These are phyloP conservation scores for Elongisporangium prolatum DNA, from an alignment of 352 stramenopile species.

Conservation along the genomic window DNA sequence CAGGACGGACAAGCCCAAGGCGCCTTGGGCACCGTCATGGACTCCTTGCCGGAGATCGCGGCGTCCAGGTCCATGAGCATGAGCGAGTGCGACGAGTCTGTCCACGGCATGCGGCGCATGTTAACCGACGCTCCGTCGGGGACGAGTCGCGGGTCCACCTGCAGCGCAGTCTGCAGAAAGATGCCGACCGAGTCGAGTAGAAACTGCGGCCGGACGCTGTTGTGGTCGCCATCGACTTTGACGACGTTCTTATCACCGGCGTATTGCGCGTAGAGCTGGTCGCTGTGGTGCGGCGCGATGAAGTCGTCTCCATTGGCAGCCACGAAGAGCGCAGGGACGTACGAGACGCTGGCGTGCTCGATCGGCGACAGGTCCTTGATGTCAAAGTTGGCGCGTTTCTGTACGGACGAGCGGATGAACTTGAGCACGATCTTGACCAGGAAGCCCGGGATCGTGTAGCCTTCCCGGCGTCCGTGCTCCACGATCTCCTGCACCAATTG, in stretches of 20 bases:
- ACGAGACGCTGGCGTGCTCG: slow-evolving; percentile 90
- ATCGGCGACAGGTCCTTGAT: slow-evolving; percentile 76
- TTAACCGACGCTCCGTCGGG: slow-evolving; percentile 25
- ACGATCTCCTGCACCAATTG: slow-evolving; percentile 97
- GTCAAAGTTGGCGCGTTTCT: slow-evolving; percentile 87
- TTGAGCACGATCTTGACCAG: slow-evolving; percentile 90
- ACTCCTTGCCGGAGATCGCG: slow-evolving; percentile 34
- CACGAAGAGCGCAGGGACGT: slow-evolving; percentile 96
- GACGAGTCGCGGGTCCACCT: slow-evolving; percentile 46
- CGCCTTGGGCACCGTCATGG: slow-evolving; percentile 32
- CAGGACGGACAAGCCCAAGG: slow-evolving; percentile 59
- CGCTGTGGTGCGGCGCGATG: slow-evolving; percentile 84
- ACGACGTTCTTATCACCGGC: slow-evolving; percentile 98
- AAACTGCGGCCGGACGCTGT: slow-evolving; percentile 93
- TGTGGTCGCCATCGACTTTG: slow-evolving; percentile 97
- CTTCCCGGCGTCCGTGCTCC: slow-evolving; percentile 91
- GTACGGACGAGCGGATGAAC: slow-evolving; percentile 89
- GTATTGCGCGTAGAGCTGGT: slow-evolving; percentile 85
- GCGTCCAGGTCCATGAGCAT: slow-evolving; percentile 63
- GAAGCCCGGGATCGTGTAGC: slow-evolving; percentile 89
- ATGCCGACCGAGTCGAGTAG: slow-evolving; percentile 95
- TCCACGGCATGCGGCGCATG: slow-evolving; percentile 34
- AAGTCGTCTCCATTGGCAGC: slow-evolving; percentile 96
- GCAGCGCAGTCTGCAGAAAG: slow-evolving; percentile 93
- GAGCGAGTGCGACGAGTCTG: slow-evolving; percentile 26